Evolutionary conservation across 2,329 filamentous ascomycete genomes (phyloP), one percentile per base, ranked within the genome.

Genomic region (Dothideomycetes sp.): DNA sequence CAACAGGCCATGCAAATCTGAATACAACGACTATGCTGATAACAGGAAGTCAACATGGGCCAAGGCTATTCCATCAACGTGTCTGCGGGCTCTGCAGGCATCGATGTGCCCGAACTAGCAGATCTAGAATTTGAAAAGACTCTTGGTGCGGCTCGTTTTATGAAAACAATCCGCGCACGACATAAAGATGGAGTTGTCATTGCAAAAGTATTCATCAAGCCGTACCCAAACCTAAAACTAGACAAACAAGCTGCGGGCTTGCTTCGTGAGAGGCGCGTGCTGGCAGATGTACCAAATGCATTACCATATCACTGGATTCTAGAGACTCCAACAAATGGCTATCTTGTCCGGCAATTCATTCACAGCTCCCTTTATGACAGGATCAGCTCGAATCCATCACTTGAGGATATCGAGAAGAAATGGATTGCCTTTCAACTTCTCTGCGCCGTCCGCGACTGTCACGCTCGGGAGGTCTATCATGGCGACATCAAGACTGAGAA

Each of bases 401-500:
- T 96, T 8, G 93, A 98, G 61, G 85, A 94, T 49, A 91, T 98
- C 48, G 91, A 98, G 62, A 96, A 95, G 72, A 95, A 94, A 66
- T 98, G 91, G 91, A 74, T 98, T 37, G 84, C 89, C 0, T 98
- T 94, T 53, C 91, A 98, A 64, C 73, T 98, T 3, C 73, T 98
- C 9, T 95, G 87, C 59, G 88, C 85, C 3, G 68, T 98, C 43
- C 79, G 88, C 41, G 93, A 98, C 61, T 95, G 86, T 52, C 91
- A 98, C 59, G 72, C 82, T 19, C 75, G 82, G 34, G 84, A 93
- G 52, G 72, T 98, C 37, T 96, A 88, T 58, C 91, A 98, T 57
- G 93, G 91, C 42, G 93, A 98, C 56, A 96, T 98, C 67, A 98
- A 98, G 68, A 91, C 89, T 2, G 89, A 98, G 61, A 98, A 98